Evolutionary conservation across 2,329 filamentous ascomycete genomes (phyloP), one percentile per base, ranked within the genome.

Genomic region (Xylariaceae sp.): DNA sequence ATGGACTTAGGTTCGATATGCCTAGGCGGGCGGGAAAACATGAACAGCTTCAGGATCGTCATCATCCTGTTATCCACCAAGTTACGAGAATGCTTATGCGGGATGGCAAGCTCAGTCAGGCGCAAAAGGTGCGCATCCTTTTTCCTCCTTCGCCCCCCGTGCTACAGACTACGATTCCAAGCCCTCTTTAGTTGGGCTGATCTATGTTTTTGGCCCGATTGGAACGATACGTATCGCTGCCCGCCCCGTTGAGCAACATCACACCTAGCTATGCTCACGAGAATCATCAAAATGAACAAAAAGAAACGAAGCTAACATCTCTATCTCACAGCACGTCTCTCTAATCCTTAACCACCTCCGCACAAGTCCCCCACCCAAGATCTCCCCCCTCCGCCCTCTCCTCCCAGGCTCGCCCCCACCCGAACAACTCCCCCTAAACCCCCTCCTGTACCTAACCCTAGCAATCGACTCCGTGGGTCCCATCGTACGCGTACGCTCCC

Each of bases 391-490:
- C 56, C 85, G 82, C 51, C 85, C 87, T 12, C 81, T 94, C 32
- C 76, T 92, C 35, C 87, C 90, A 2, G 88, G 88, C 54, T 79
- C 86, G 1, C 89, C 91, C 1, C 88, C 91, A 1, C 78, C 88
- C 29, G 76, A 80, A 3, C 86, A 92, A 64, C 86, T 99, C 7
- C 91, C 94, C 2, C 83, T 96, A 34, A 89, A 96, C 72, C 94
- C 94, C 1, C 80, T 95, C 52, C 81, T 89, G 52, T 99, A 97
- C 75, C 85, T 99, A 47, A 89, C 87, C 9, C 80, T 95, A 34
- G 91, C 91, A 34, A 85, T 99, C 66, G 94, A 99, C 77, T 95
- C 89, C 7, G 87, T 99, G 29, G 89, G 91, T 1, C 94, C 94
- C 7, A 80, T 99, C 12, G 77, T 99, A 67, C 86, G 87, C 62